Evolutionary conservation across 2,329 filamentous ascomycete genomes (phyloP).

Genomic region (Amylocarpus encephaloides): DNA sequence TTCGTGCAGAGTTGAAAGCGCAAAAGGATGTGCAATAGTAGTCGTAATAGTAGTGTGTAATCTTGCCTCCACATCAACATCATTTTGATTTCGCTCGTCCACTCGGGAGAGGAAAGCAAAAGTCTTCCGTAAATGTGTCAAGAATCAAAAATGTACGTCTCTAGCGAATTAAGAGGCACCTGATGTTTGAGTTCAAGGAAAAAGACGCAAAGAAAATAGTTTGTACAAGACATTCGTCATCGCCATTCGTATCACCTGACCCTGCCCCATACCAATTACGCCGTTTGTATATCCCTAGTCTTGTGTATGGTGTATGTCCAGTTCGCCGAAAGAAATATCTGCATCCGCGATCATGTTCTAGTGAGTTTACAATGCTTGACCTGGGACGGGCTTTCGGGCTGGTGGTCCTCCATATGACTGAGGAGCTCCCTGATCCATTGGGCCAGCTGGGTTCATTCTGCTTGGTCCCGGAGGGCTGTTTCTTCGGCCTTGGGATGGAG

Average conservation of each 20-base stretch:
- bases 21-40: too few relatives aligned
- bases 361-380: slow-evolving; percentile 27
- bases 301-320: slow-evolving; percentile 3
- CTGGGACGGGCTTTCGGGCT: slow-evolving; percentile 29
- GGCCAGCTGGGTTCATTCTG: slow-evolving; percentile 21
- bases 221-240: slow-evolving; percentile 2
- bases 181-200: background rate
- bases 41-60: too few relatives aligned
- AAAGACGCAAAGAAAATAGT: background rate
- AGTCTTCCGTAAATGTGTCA: background rate
- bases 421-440: slow-evolving; percentile 10
- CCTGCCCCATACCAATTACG: slow-evolving; percentile 1
- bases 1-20: too few relatives aligned
- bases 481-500: slow-evolving; percentile 18
- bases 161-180: background rate
- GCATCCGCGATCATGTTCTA: slow-evolving; percentile 1
- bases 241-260: background rate
- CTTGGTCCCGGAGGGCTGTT: slow-evolving; percentile 23
- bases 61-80: too few relatives aligned
- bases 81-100: too few relatives aligned
- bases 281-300: slow-evolving; percentile 3
- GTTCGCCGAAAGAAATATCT: slow-evolving; percentile 7
- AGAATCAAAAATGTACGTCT: background rate
- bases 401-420: slow-evolving; percentile 10
- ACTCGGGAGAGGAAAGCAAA: too few relatives aligned